Conservation (phyloP, 176 grass and related monocot species). For the Pontederia crassipes region DNA sequence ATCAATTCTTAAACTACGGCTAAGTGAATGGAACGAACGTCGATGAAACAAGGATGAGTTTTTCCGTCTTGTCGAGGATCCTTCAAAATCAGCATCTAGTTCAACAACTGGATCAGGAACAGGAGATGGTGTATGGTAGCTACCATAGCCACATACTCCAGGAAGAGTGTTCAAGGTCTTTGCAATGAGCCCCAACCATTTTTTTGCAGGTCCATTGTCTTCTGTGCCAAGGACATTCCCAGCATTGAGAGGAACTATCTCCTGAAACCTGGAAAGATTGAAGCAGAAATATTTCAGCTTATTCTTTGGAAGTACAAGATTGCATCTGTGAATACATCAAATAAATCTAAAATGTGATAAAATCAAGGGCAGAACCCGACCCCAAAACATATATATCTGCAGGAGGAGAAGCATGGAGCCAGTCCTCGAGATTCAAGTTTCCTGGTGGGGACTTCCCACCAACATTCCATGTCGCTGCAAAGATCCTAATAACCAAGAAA, state of each 20-base stretch:
- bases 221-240: constrained; percentile 7
- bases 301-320: not conserved
- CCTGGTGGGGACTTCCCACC: constrained; percentile 78
- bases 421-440: constrained; percentile 81
- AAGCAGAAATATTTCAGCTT: not conserved
- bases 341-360: not conserved
- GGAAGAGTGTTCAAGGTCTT: constrained; percentile 4
- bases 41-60: constrained; percentile 5
- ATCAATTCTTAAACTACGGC: constrained; percentile 9
- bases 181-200: constrained; percentile 7
- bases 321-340: not conserved
- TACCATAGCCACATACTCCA: not conserved
- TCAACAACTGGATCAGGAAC: constrained; percentile 3
- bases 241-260: constrained; percentile 11
- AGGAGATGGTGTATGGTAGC: not conserved
- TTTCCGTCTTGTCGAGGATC: not conserved
- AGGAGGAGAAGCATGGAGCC: constrained; percentile 84
- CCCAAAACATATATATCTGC: constrained; percentile 97
- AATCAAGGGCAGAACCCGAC: constrained; percentile 23
- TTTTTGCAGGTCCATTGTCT: constrained; percentile 5
- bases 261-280: constrained; percentile 6
- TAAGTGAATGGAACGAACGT: constrained; percentile 4
- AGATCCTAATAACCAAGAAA: constrained; percentile 38
- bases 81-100: constrained; percentile 12
- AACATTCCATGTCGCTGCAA: constrained; percentile 93